Evolutionary conservation across 768 basidiomycete species (phyloP).

Genomic region (Grammothele lineata): DNA sequence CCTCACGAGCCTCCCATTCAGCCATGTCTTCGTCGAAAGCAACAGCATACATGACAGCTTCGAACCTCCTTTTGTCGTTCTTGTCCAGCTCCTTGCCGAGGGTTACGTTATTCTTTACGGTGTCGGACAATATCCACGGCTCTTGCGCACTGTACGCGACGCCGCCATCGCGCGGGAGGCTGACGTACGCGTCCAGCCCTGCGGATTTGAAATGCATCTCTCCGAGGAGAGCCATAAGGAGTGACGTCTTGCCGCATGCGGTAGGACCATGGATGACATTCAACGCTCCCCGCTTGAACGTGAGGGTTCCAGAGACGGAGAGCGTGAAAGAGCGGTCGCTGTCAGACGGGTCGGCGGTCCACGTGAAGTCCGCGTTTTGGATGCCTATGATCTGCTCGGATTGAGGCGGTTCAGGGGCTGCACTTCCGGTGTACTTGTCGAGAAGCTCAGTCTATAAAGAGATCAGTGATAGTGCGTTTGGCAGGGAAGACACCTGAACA

Average conservation of each 20-base stretch:
- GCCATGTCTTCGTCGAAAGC: slow-evolving; percentile 42
- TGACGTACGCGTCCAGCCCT: slow-evolving; percentile 56
- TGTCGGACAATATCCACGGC: slow-evolving; percentile 52
- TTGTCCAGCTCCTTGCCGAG: slow-evolving; percentile 44
- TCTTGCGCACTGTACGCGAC: slow-evolving; percentile 78
- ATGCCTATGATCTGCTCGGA: slow-evolving; percentile 41
- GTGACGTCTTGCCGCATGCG: slow-evolving; percentile 50
- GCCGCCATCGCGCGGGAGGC: slow-evolving; percentile 62
- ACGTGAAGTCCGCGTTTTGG: slow-evolving; percentile 50
- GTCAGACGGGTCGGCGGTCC: slow-evolving; percentile 39
- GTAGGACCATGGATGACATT: slow-evolving; percentile 58
- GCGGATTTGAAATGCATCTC: slow-evolving; percentile 58
- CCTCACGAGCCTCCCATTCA: slow-evolving; percentile 44
- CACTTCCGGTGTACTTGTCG: slow-evolving; percentile 32
- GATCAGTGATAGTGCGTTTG: not conserved
- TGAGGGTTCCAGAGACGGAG: slow-evolving; percentile 21
- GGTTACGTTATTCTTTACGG: slow-evolving; percentile 39
- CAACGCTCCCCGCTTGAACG: slow-evolving; percentile 43
- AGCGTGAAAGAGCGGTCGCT: slow-evolving; percentile 40
- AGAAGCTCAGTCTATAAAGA: slow-evolving; percentile 43
- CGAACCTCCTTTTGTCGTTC: slow-evolving; percentile 38
- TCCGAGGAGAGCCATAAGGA: slow-evolving; percentile 55
- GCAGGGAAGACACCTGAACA: not conserved
- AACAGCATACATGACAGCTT: slow-evolving; percentile 22
- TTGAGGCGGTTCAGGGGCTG: not conserved